Base-by-base conservation (phyloP, 2,329 filamentous ascomycete species). In the Pyrenochaeta sp. region DNA sequence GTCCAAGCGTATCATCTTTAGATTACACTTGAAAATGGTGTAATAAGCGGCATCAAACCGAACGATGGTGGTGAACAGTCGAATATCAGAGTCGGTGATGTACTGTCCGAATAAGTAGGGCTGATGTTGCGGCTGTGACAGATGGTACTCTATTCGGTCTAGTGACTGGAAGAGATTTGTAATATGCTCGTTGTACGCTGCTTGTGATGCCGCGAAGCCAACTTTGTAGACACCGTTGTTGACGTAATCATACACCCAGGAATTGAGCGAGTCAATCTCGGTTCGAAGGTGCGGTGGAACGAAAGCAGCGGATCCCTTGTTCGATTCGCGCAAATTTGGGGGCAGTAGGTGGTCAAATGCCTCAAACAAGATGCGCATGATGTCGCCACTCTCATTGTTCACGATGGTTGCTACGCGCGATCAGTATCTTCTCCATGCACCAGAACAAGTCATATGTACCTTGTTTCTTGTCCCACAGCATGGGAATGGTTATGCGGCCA, bases 151-250 rank as follows among this genome's bases (percentile, higher is more conserved):
- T 3, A 87, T 82, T 21, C 81, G 79, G 72, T 96, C 89, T 7
- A 96, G 83, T 0, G 86, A 85, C 42, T 81, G 78, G 68, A 96
- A 96, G 7, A 96, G 81, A 0, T 79, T 76, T 3, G 66, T 66
- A 3, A 96, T 84, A 61, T 89, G 87, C 48, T 81, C 80, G 61
- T 93, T 87, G 71, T 96, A 96, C 1, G 90, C 90, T 53, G 84
- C 82, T 72, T 93, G 87, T 1, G 87, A 89, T 3, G 86, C 92
- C 19, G 92, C 91, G 65, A 96, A 96, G 23, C 92, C 92, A 46
- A 85, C 72, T 58, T 79, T 78, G 59, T 79, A 82, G 4, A 81
- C 76, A 0, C 79, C 79, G 44, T 82, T 80, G 59, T 81, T 82
- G 44, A 82, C 72, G 2, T 63, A 66, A 34, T 76, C 83, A 72